Conservation (phyloP, 108 stramenopile species). For the Schizochytrium sp. region DNA sequence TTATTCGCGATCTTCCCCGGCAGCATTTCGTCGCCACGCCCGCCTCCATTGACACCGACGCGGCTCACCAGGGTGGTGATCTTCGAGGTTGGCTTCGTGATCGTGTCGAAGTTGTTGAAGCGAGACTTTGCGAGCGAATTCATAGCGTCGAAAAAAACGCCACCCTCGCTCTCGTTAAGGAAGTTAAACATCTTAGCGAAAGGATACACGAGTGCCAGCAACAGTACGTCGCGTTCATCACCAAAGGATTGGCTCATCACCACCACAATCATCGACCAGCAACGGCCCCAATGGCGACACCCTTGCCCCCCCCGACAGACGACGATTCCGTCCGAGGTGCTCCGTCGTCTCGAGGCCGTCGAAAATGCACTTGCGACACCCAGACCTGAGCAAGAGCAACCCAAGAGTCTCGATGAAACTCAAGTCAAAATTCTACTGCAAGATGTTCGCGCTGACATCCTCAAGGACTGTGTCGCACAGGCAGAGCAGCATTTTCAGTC, state of each 20-base stretch:
- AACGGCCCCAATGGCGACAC: not conserved
- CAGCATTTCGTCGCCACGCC: not conserved
- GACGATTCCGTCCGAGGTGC: not conserved
- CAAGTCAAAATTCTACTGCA: not conserved
- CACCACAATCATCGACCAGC: not conserved
- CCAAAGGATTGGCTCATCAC: not conserved
- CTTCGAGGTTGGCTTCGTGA: not conserved
- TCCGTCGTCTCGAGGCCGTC: too few relatives aligned
- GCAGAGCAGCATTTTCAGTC: not conserved
- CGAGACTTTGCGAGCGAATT: not conserved
- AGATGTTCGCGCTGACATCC: not conserved
- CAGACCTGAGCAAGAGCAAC: not conserved
- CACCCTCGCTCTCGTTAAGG: not conserved
- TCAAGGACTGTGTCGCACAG: not conserved
- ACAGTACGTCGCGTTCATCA: not conserved
- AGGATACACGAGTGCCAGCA: not conserved
- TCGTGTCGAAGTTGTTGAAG: not conserved
- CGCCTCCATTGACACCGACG: not conserved
- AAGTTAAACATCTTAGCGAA: not conserved
- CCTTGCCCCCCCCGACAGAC: not conserved
- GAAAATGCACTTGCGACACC: not conserved
- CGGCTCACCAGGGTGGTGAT: not conserved
- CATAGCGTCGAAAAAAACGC: not conserved
- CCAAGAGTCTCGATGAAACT: not conserved
- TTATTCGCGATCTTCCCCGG: not conserved